These are phyloP conservation scores for Canna indica DNA, from an alignment of 176 grass and related monocot species.

Conservation along the genomic window DNA sequence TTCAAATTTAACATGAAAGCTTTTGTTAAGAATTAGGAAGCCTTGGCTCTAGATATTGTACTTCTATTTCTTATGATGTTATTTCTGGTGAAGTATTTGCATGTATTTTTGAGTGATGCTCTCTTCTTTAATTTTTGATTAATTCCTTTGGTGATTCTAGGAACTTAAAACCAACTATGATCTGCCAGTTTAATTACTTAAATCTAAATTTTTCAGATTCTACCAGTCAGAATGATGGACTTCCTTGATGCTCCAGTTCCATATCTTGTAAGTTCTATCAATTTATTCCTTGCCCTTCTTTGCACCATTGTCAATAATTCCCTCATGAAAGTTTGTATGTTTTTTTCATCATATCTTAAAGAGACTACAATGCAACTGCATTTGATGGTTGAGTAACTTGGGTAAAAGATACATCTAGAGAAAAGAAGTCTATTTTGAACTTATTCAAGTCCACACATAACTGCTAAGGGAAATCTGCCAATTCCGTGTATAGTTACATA, in stretches of 20 bases:
- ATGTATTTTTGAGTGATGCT: not conserved
- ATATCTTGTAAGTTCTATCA: slow-evolving; percentile 71
- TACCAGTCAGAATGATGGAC: slow-evolving; percentile 79
- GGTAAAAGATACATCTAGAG: not conserved
- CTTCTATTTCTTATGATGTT: not conserved
- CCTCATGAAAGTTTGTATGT: not conserved
- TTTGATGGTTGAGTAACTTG: not conserved
- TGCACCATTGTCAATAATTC: not conserved
- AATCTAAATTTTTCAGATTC: slow-evolving; percentile 48
- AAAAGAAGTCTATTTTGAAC: too few relatives aligned
- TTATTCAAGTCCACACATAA: not conserved
- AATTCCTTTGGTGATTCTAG: not conserved
- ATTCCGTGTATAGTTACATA: not conserved
- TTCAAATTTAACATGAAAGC: not conserved
- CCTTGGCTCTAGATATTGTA: not conserved
- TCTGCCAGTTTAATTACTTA: slow-evolving; percentile 19
- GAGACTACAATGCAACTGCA: not conserved
- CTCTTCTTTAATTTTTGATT: not conserved
- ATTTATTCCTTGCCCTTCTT: slow-evolving; percentile 7
- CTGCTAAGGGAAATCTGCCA: not conserved
- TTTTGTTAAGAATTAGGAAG: not conserved
- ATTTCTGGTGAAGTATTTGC: not conserved
- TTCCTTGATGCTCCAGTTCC: slow-evolving; percentile 94
- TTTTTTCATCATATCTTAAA: not conserved
- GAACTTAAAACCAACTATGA: not conserved